A percentile compares a stretch with the other conserved stretches of the same genome.
These are phyloP conservation scores for Magnolia changhungtana DNA, from an alignment of 164 flowering plant genomes.

Conservation along the genomic window DNA sequence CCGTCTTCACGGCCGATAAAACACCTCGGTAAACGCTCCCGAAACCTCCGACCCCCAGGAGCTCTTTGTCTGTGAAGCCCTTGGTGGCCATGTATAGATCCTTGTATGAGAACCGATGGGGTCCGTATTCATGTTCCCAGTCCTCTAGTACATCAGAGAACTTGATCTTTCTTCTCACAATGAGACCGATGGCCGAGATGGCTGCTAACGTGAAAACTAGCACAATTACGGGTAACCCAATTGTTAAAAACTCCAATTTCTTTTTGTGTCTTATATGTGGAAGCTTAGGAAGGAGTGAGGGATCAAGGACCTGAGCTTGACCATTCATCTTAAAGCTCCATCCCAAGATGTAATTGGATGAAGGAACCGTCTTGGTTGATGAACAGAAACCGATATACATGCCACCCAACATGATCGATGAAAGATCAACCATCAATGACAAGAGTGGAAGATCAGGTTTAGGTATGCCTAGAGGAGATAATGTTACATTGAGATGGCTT, in stretches of 20 bases:
- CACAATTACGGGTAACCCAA: too few relatives aligned
- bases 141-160: slow-evolving; percentile 38
- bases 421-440: neutral
- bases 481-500: neutral
- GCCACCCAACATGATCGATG: neutral
- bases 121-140: slow-evolving; percentile 47
- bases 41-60: slow-evolving; percentile 42
- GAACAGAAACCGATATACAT: slow-evolving; percentile 12
- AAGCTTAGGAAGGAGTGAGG: too few relatives aligned
- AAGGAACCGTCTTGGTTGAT: neutral
- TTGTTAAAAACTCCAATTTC: too few relatives aligned
- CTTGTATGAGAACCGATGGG: slow-evolving; percentile 25
- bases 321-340: too few relatives aligned
- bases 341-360: too few relatives aligned
- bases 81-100: slow-evolving; percentile 39
- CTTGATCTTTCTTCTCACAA: slow-evolving; percentile 2
- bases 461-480: neutral
- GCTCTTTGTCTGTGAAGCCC: slow-evolving; percentile 39
- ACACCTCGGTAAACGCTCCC: too few relatives aligned
- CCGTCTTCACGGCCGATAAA: too few relatives aligned
- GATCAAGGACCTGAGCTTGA: too few relatives aligned
- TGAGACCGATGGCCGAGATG: too few relatives aligned
- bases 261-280: too few relatives aligned
- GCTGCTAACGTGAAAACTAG: too few relatives aligned
- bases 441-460: neutral